Percentiles rank a stretch among this genome's conserved stretches.
These are phyloP conservation scores for Plasmodium cynomolgi DNA, from an alignment of 169 alveolate genomes.

Conservation along the genomic window DNA sequence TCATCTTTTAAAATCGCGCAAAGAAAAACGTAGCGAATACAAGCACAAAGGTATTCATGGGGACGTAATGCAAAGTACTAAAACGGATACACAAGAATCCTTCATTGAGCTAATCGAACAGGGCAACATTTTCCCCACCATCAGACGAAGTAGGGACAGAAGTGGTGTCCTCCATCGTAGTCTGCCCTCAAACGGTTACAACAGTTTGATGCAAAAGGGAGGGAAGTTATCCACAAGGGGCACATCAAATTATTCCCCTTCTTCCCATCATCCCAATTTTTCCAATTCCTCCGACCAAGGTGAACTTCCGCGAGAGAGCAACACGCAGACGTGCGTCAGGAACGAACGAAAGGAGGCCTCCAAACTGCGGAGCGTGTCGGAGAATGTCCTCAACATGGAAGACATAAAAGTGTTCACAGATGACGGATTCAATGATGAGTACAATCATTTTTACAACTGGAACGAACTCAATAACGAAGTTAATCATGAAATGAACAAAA, in stretches of 20 bases:
- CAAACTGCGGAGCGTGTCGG: background rate
- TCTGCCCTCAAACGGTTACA: background rate
- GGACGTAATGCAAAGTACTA: conserved; percentile 8
- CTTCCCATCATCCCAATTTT: background rate
- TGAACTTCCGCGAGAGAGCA: background rate
- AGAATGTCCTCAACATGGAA: background rate
- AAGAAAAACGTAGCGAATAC: background rate
- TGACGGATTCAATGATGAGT: conserved; percentile 30
- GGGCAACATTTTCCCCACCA: conserved; percentile 37
- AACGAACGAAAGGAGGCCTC: background rate
- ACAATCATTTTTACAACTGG: conserved; percentile 4
- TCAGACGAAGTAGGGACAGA: background rate
- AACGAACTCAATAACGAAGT: conserved; percentile 15
- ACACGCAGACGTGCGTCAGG: background rate
- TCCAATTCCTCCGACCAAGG: conserved; percentile 1
- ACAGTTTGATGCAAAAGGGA: background rate
- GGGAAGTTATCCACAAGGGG: background rate
- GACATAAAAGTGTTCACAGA: conserved; percentile 7
- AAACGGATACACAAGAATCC: conserved; percentile 43
- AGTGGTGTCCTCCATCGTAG: background rate
- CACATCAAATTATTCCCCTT: background rate
- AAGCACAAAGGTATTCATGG: background rate
- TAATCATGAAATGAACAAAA: conserved; percentile 8
- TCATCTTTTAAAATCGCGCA: background rate
- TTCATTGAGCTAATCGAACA: conserved; percentile 36